phyloP scores from a whole-genome alignment of 2,329 filamentous ascomycete species.

The Fusarium clavum region DNA sequence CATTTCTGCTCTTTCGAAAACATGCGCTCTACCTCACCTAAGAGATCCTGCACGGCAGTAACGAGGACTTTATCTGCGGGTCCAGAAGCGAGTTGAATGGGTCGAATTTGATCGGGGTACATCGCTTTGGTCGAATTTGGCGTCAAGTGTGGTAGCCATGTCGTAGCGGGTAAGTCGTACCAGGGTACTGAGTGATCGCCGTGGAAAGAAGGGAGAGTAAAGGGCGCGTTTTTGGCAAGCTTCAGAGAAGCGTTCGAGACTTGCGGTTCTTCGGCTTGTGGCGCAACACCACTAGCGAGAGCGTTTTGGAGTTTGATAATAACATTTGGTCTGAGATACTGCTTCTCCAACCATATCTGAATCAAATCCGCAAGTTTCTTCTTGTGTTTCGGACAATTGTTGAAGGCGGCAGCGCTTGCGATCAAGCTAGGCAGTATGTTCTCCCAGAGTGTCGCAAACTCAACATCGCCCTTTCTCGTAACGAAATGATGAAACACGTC shows the following conservation, averaged over 20 bases:
- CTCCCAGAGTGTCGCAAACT: constrained; percentile 68
- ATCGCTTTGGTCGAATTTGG: constrained; percentile 82
- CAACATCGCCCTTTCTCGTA: constrained; percentile 61
- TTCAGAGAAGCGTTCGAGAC: constrained; percentile 48
- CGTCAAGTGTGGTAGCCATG: constrained; percentile 81
- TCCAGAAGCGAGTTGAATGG: constrained; percentile 75
- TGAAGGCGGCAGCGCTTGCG: constrained; percentile 66
- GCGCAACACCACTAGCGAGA: constrained; percentile 57
- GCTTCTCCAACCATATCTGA: constrained; percentile 75
- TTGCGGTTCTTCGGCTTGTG: constrained; percentile 37
- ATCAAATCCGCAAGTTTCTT: constrained; percentile 74
- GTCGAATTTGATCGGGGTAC: constrained; percentile 75
- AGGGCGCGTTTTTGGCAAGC: constrained; percentile 69
- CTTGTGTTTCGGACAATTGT: constrained; percentile 73
- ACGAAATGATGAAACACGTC: constrained; percentile 80
- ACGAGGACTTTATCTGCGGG: constrained; percentile 75
- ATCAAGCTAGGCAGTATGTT: constrained; percentile 71
- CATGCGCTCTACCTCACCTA: constrained; percentile 76
- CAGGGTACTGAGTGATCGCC: constrained; percentile 79
- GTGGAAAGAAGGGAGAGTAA: constrained; percentile 79
- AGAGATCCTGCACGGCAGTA: constrained; percentile 74
- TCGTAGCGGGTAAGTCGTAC: constrained; percentile 85
- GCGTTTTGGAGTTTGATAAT: constrained; percentile 70
- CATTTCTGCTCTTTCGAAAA: constrained; percentile 66
- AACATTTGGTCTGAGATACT: constrained; percentile 68